These are phyloP conservation scores for Chaetomium fimeti DNA, from an alignment of 495 filamentous ascomycete species.

Conservation along the genomic window DNA sequence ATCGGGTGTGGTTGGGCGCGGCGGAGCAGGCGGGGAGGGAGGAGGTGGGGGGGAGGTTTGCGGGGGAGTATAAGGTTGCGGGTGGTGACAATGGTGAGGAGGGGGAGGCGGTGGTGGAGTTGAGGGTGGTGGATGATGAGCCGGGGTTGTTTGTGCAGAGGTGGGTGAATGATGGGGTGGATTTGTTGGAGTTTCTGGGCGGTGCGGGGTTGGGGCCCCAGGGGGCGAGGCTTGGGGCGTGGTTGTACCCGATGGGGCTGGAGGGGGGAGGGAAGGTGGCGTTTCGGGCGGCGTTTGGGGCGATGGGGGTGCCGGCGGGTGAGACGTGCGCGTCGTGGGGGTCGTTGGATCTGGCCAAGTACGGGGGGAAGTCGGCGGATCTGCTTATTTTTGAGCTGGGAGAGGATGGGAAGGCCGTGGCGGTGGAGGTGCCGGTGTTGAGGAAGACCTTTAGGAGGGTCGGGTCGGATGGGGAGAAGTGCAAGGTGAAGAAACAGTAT, in stretches of 20 bases:
- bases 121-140: neutral
- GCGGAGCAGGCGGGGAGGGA: slow-evolving; percentile 19
- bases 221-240: neutral
- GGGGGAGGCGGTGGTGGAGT: neutral
- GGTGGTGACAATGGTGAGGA: neutral
- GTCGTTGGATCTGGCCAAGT: slow-evolving; percentile 2
- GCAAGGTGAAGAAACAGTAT: neutral
- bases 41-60: neutral
- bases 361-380: slow-evolving; percentile 19
- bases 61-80: neutral
- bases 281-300: slow-evolving; percentile 19
- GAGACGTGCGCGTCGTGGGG: slow-evolving; percentile 20
- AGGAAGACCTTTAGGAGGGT: slow-evolving; percentile 13
- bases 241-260: slow-evolving; percentile 25
- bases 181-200: slow-evolving; percentile 10
- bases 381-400: slow-evolving; percentile 23
- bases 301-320: neutral
- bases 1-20: slow-evolving; percentile 9
- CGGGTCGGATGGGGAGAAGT: neutral
- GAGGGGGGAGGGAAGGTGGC: slow-evolving; percentile 2
- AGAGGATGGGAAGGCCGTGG: slow-evolving; percentile 16
- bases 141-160: slow-evolving; percentile 4
- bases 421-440: slow-evolving; percentile 21
- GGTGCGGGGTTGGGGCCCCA: neutral
- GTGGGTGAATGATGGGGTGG: slow-evolving; percentile 14